A percentile compares a stretch with the other conserved stretches of the same genome.
phyloP scores from a whole-genome alignment of 2,329 filamentous ascomycete genomes.

The Penicillium concentricum region DNA sequence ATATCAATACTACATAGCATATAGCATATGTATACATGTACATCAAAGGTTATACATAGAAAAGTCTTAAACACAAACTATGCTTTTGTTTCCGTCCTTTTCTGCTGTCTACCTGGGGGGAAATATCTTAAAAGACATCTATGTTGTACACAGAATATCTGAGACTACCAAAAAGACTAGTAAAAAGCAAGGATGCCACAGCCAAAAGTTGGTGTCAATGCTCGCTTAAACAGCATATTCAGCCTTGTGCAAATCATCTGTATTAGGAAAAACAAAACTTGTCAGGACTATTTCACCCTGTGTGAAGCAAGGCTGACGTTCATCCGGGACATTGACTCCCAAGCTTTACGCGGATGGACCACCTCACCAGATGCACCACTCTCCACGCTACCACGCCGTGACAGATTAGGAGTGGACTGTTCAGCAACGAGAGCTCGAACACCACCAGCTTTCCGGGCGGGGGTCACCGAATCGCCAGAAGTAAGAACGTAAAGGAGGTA shows the following conservation, averaged over 20 bases:
- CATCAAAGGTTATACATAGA: too few relatives aligned
- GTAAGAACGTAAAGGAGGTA: conserved; percentile 88
- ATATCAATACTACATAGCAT: not conserved
- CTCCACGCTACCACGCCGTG: conserved; percentile 42
- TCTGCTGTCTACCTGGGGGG: too few relatives aligned
- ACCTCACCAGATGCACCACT: conserved; percentile 37
- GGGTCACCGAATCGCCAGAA: conserved; percentile 67
- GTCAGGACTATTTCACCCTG: not conserved
- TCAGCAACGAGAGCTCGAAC: conserved; percentile 48
- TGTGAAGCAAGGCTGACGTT: conserved; percentile 26
- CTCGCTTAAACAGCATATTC: not conserved
- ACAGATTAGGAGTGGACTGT: conserved; percentile 37
- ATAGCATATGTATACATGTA: not conserved
- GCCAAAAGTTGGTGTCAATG: not conserved
- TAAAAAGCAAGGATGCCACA: not conserved
- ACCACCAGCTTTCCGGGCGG: conserved; percentile 55
- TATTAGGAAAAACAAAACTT: not conserved
- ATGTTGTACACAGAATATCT: too few relatives aligned
- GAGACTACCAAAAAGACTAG: too few relatives aligned
- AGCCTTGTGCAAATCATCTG: not conserved
- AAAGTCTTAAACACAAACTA: too few relatives aligned
- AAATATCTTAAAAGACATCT: too few relatives aligned
- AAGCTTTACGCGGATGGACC: conserved; percentile 27
- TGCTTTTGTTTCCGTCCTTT: too few relatives aligned
- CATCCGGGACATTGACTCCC: conserved; percentile 25